Evolutionary conservation across 2,329 filamentous ascomycete genomes (phyloP).

Genomic region (Septoria linicola): DNA sequence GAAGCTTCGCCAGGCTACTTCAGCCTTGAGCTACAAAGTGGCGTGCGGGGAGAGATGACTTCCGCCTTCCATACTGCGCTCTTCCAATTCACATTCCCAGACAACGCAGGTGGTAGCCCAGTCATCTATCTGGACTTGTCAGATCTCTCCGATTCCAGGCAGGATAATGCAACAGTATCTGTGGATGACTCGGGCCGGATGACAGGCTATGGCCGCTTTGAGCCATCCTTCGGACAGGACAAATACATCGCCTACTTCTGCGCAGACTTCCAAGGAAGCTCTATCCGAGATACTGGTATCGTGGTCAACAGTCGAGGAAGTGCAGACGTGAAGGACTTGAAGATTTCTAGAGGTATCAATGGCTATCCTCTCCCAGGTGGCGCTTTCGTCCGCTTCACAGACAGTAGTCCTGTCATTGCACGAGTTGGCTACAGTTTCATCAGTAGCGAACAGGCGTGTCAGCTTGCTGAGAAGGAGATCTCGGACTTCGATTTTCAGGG

Average conservation of each 20-base stretch:
- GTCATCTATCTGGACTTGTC: constrained; percentile 59
- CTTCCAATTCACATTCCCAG: constrained; percentile 58
- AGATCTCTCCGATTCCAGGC: constrained; percentile 56
- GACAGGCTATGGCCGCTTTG: constrained; percentile 57
- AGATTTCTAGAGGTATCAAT: constrained; percentile 39
- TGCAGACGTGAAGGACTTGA: constrained; percentile 42
- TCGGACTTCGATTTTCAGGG: constrained; percentile 61
- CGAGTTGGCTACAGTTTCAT: constrained; percentile 67
- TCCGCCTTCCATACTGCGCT: constrained; percentile 58
- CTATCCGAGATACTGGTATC: constrained; percentile 47
- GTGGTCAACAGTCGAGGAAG: constrained; percentile 56
- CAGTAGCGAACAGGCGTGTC: constrained; percentile 60
- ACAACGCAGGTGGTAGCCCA: constrained; percentile 45
- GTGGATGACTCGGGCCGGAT: constrained; percentile 57
- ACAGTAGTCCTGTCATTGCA: constrained; percentile 45
- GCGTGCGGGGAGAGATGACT: constrained; percentile 60
- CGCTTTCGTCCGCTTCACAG: constrained; percentile 48
- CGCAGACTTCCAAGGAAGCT: constrained; percentile 56
- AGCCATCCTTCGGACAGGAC: constrained; percentile 61
- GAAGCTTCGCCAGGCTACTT: constrained; percentile 61
- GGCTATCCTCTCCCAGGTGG: constrained; percentile 42
- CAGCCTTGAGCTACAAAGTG: constrained; percentile 54
- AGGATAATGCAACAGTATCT: constrained; percentile 55
- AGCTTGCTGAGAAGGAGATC: constrained; percentile 59
- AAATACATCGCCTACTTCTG: constrained; percentile 60